Conservation (phyloP, 176 grass and related monocot species). For the Ananas comosus region DNA sequence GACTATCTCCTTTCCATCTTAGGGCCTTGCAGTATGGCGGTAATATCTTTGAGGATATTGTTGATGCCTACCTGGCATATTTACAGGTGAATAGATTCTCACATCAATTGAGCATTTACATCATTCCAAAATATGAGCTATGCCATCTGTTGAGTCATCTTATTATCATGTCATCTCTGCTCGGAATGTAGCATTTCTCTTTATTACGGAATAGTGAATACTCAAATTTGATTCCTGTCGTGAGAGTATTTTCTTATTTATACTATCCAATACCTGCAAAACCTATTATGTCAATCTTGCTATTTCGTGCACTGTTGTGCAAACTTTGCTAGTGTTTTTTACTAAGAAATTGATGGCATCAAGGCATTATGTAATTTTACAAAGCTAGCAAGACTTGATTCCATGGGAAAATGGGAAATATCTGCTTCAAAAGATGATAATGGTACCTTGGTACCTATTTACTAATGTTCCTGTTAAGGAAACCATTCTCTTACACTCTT, state of each 20-base stretch:
- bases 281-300: too few species aligned
- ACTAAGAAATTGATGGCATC: too few species aligned
- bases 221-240: neutral
- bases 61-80: slow-evolving; percentile 85
- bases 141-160: too few species aligned
- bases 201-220: neutral
- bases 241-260: slow-evolving; percentile 8
- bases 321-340: too few species aligned
- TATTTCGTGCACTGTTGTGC: too few species aligned
- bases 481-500: neutral
- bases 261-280: neutral
- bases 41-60: slow-evolving; percentile 75
- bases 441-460: neutral
- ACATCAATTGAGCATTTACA: neutral
- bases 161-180: too few species aligned
- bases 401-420: too few species aligned
- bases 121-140: too few species aligned
- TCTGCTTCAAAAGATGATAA: neutral
- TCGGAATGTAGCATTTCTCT: too few species aligned
- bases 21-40: slow-evolving; percentile 40
- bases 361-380: too few species aligned
- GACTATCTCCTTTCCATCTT: slow-evolving; percentile 16
- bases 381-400: too few species aligned
- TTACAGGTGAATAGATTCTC: slow-evolving; percentile 64
- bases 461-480: neutral